Conservation (phyloP, 2,329 filamentous ascomycete genomes). For the Colletotrichum filicis region DNA sequence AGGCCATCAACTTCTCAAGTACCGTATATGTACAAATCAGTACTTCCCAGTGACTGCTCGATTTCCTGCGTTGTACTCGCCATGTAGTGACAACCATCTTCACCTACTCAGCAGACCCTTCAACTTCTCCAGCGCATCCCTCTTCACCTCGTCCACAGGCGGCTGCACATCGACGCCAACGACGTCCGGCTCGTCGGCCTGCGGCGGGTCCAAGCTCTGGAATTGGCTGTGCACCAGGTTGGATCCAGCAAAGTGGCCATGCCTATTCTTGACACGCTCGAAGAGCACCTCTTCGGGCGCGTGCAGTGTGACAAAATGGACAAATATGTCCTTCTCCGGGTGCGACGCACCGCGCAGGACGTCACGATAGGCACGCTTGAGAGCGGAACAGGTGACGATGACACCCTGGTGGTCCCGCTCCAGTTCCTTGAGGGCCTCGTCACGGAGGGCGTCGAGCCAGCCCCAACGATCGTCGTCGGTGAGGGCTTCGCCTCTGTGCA, state of each 20-base stretch:
- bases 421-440: slow-evolving; percentile 54
- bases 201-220: slow-evolving; percentile 73
- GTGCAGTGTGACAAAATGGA: slow-evolving; percentile 80
- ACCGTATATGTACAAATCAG: background rate
- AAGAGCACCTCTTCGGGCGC: slow-evolving; percentile 72
- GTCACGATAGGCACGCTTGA: slow-evolving; percentile 82
- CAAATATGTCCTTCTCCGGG: slow-evolving; percentile 62
- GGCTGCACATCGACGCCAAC: slow-evolving; percentile 62
- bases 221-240: slow-evolving; percentile 81
- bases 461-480: slow-evolving; percentile 83
- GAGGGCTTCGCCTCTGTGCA: slow-evolving; percentile 74
- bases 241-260: slow-evolving; percentile 81
- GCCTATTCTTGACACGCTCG: slow-evolving; percentile 68
- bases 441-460: slow-evolving; percentile 74
- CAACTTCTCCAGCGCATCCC: slow-evolving; percentile 47
- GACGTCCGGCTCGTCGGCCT: slow-evolving; percentile 64
- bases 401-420: slow-evolving; percentile 63
- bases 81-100: background rate
- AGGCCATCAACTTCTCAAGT: background rate
- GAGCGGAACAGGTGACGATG: slow-evolving; percentile 81
- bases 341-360: slow-evolving; percentile 70
- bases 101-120: background rate
- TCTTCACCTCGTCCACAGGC: slow-evolving; percentile 55
- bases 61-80: background rate
- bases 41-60: background rate